Percentiles rank a stretch among this genome's conserved stretches.
Conservation (phyloP, 2,329 filamentous ascomycete species). For the Catunica adiposa region DNA sequence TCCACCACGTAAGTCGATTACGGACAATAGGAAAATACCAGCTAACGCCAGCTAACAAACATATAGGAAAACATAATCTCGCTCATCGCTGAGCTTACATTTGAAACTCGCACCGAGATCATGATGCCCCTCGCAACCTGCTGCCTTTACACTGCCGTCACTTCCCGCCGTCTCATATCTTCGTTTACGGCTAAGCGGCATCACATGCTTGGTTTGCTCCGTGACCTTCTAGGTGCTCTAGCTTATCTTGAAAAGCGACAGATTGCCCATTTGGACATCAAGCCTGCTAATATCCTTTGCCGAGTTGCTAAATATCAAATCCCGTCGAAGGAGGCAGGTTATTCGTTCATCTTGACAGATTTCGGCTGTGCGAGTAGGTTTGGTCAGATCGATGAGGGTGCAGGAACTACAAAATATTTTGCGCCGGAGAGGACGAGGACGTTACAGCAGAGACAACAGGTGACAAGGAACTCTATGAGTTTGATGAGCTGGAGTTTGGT, state of each 20-base stretch:
- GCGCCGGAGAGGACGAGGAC: neutral
- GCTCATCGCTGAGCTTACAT: too few relatives aligned
- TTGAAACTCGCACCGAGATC: too few relatives aligned
- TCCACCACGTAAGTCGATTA: too few relatives aligned
- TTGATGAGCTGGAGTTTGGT: neutral
- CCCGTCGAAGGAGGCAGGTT: too few relatives aligned
- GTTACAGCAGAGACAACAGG: neutral
- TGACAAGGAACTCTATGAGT: neutral
- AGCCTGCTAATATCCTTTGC: conserved; percentile 10
- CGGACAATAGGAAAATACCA: too few relatives aligned
- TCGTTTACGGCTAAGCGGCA: too few relatives aligned
- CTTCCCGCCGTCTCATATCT: too few relatives aligned
- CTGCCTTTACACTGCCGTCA: too few relatives aligned
- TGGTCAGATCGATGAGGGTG: neutral
- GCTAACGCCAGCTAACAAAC: too few relatives aligned
- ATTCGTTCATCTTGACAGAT: conserved; percentile 9
- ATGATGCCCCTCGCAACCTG: too few relatives aligned
- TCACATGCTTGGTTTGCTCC: neutral
- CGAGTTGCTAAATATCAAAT: too few relatives aligned
- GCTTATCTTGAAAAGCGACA: neutral
- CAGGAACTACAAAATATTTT: neutral
- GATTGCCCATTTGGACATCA: conserved; percentile 11
- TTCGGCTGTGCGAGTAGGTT: conserved; percentile 2
- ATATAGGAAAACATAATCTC: too few relatives aligned
- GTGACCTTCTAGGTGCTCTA: conserved; percentile 8